These are phyloP conservation scores for Adansonia gregorii DNA, from an alignment of 441 rosid species.

Conservation along the genomic window DNA sequence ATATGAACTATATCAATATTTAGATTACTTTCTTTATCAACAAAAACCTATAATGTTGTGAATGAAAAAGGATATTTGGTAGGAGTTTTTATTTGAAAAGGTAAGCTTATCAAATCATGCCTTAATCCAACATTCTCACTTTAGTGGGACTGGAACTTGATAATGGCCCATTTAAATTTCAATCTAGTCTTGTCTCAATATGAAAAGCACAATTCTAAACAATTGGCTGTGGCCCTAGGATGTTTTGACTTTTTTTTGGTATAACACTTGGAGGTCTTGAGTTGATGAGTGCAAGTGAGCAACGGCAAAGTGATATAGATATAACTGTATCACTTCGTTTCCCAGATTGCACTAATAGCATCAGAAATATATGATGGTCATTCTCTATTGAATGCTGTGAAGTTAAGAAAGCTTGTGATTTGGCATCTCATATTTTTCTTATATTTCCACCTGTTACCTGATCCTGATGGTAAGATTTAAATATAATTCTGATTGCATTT, in stretches of 20 bases:
- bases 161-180: neutral
- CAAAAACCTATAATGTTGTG: neutral
- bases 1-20: neutral
- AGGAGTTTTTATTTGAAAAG: neutral
- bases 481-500: neutral
- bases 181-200: neutral
- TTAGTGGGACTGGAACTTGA: neutral
- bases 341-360: neutral
- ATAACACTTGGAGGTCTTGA: neutral
- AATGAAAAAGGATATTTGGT: neutral
- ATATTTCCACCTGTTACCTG: neutral
- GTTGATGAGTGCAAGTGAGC: neutral
- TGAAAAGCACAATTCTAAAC: neutral
- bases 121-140: neutral
- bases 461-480: neutral
- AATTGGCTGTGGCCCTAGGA: neutral
- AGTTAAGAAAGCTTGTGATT: neutral
- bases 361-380: neutral
- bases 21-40: neutral
- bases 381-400: neutral
- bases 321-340: neutral
- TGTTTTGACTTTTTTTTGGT: neutral
- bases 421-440: neutral
- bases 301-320: neutral
- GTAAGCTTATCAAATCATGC: neutral